Base-by-base conservation (phyloP, 225 moss, liverwort and hornwort species). In the Sphagnum contortum region DNA sequence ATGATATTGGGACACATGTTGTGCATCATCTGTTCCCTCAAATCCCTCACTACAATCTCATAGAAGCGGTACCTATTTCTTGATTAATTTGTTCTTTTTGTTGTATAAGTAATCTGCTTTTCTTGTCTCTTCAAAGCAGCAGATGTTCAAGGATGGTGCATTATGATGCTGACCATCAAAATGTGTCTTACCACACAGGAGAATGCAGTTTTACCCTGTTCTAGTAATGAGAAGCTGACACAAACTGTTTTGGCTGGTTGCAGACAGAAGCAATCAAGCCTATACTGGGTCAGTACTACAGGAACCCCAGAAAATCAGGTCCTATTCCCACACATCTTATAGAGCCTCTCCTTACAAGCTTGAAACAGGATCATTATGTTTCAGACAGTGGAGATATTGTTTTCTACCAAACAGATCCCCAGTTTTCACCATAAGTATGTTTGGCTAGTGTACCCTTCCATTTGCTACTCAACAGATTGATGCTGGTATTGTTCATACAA, bases 1-100 rank as follows among this genome's bases (percentile, higher is more conserved):
- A 95, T 61, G 95, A 95, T 70, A 95, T 95, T 57, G 95, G 95
- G 56, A 95, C 95, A 3, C 95, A 95, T 50, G 95, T 95, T 11
- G 81, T 95, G 2, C 95, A 95, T 59, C 95, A 95, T 51, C 59
- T 95, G 2, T 95, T 95, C 68, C 95, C 95, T 7, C 95, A 95
- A 84, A 95, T 95, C 69, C 95, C 95, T 64, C 95, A 95, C 64
- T 95, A 95, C 77, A 76, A 92, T 44, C 48, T 95, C 57, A 81
- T 90, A 44, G 92, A 86, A 69, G 95, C 95, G 12, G 83, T 79
- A 74, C 59, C 75, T 2, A 45, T 65, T 45, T 44, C 55, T 29
- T 29, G 29, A 29, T 6, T 47, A 12, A 47, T 48, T 50, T 4
- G 10, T 5, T 66, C 8, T 48, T 29, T 12, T 0, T 47, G 4